Base-by-base conservation (phyloP, 306 rosid species). In the Cucurbita maxima region DNA sequence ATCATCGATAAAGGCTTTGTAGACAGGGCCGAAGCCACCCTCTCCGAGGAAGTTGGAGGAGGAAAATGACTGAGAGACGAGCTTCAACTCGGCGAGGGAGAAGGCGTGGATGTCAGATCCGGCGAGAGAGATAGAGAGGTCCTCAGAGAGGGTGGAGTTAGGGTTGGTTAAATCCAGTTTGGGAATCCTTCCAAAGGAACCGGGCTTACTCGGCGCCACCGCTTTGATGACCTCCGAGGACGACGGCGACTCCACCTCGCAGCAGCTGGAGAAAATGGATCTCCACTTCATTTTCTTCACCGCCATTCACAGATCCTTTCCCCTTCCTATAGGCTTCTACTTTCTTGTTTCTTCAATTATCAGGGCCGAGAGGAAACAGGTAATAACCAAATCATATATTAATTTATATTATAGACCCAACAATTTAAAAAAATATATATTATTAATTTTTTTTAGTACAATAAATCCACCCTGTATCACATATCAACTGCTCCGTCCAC, bases 11-110 rank as follows among this genome's bases (percentile, higher is more conserved):
- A 88, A 88, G 0, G 87, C 94, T 67, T 88, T 88, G 20, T 86
- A 88, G 30, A 88, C 94, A 0, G 94, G 90, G 10, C 94, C 94
- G 16, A 88, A 88, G 6, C 94, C 94, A n/a, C 94, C 94, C 81
- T 86, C 94, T 3, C 94, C 94, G 0, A 88, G 80, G 54, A 86
- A 86, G 67, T 86, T 86, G 36, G 84, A 62, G 0, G 90, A 81
- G 2, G 90, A 74, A 70, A 86, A 88, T 22, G 64, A 47, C 67
- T 88, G 90, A 0, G 94, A 86, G 18, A 88, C 81, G 7, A 79
- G 63, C 85, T 86, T 88, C 51, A 88, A 75, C 71, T 88, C 94
- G 16, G 82, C 79, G 1, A 83, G 81, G 8, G 90, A 20, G 25
- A 88, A 88, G 5, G 73, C 86, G 58, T 86, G 70, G 1, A 88